phyloP scores from a whole-genome alignment of 768 basidiomycete genomes.

The Pleurotus ostreatus region DNA sequence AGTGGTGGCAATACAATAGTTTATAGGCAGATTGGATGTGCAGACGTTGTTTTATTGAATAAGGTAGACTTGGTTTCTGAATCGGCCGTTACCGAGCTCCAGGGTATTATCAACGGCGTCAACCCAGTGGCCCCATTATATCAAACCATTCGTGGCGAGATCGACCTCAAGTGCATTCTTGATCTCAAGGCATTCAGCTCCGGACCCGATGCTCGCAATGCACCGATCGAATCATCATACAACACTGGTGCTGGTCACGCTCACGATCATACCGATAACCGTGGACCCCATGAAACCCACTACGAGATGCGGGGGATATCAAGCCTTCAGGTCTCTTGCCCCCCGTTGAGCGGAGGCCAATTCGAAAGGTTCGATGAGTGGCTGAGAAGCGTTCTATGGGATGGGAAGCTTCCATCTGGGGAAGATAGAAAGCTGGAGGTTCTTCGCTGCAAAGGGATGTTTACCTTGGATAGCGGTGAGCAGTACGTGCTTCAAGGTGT shows the following conservation, averaged over 20 bases:
- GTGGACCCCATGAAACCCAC: conserved; percentile 41
- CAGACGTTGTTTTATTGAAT: conserved; percentile 91
- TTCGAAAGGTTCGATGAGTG: conserved; percentile 66
- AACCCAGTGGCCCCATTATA: conserved; percentile 81
- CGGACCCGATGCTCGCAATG: not conserved
- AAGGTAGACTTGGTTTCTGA: conserved; percentile 75
- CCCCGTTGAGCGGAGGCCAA: conserved; percentile 45
- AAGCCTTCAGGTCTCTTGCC: conserved; percentile 68
- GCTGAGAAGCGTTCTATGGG: conserved; percentile 84
- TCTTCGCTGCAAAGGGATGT: conserved; percentile 86
- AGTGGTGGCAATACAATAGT: not conserved
- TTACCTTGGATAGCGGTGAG: conserved; percentile 48
- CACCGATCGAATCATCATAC: not conserved
- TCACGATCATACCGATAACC: conserved; percentile 25
- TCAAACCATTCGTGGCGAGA: conserved; percentile 62
- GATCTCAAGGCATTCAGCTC: conserved; percentile 75
- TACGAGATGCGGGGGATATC: conserved; percentile 82
- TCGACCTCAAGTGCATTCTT: conserved; percentile 77
- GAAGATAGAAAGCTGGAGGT: conserved; percentile 45
- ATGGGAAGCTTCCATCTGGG: conserved; percentile 43
- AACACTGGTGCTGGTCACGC: conserved; percentile 20
- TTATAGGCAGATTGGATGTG: conserved; percentile 86
- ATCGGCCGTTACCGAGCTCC: conserved; percentile 41
- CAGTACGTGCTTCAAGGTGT: conserved; percentile 88
- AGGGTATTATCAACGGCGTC: conserved; percentile 61